These are phyloP conservation scores for Suhomyces coccinellae DNA, from an alignment of 1,139 yeast genomes.

Conservation along the genomic window DNA sequence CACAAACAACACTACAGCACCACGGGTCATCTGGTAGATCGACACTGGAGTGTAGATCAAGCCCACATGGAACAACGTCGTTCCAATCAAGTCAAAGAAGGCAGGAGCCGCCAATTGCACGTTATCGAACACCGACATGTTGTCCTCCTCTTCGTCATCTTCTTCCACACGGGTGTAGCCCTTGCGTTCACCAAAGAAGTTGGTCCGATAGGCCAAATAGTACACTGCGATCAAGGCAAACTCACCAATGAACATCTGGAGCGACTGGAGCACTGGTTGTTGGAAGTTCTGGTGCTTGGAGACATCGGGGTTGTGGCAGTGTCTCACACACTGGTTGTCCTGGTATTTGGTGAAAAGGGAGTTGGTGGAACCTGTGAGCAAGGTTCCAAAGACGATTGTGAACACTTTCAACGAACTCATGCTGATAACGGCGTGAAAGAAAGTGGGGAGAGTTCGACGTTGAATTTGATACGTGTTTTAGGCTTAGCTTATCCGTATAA, in stretches of 20 bases:
- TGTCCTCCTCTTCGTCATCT: constrained; percentile 8
- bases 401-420: constrained; percentile 8
- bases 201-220: constrained; percentile 29
- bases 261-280: constrained; percentile 78
- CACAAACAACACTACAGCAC: constrained; percentile 74
- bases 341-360: constrained; percentile 76
- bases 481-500: constrained; percentile 1
- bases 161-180: constrained; percentile 19
- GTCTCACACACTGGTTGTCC: constrained; percentile 69
- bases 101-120: constrained; percentile 58
- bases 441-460: not conserved
- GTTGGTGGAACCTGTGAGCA: constrained; percentile 72
- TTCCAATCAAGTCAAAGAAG: constrained; percentile 68
- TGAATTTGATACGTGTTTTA: too few species aligned
- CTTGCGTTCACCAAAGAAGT: constrained; percentile 14
- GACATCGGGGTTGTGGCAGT: constrained; percentile 50
- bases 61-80: constrained; percentile 77
- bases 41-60: constrained; percentile 78
- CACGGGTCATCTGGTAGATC: constrained; percentile 82
- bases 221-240: constrained; percentile 51
- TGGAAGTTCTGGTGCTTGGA: constrained; percentile 52
- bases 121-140: constrained; percentile 24
- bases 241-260: constrained; percentile 83
- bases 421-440: not conserved
- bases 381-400: constrained; percentile 48